Conservation (phyloP, 805 yeast genomes). For the Schwanniomyces occidentalis region DNA sequence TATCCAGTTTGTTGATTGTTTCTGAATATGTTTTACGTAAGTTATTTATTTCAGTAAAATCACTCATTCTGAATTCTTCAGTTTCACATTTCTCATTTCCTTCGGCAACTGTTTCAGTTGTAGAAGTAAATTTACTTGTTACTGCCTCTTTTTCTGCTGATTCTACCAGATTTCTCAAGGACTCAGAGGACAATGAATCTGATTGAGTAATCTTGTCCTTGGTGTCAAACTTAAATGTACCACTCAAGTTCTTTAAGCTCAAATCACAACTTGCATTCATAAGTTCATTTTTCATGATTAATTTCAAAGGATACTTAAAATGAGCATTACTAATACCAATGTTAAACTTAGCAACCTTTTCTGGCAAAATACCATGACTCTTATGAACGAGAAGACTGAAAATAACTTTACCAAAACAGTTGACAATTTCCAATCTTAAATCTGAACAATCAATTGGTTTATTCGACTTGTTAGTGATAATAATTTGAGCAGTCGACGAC, state of each 20-base stretch:
- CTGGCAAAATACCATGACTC: slow-evolving; percentile 32
- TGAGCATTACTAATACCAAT: slow-evolving; percentile 30
- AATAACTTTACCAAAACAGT: slow-evolving; percentile 27
- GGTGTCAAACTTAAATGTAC: slow-evolving; percentile 14
- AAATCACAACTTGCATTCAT: slow-evolving; percentile 21
- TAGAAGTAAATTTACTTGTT: no score
- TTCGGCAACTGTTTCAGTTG: no score
- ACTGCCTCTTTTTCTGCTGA: no score
- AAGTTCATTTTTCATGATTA: slow-evolving; percentile 23
- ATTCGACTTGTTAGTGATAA: slow-evolving; percentile 28
- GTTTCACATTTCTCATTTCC: no score
- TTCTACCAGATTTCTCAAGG: no score
- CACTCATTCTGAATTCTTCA: no score
- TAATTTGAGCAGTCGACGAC: slow-evolving; percentile 29
- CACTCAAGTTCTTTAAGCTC: slow-evolving; percentile 23
- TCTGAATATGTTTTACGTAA: no score
- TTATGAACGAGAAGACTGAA: slow-evolving; percentile 30
- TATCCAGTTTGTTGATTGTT: no score
- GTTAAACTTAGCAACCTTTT: slow-evolving; percentile 32
- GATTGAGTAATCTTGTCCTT: no score
- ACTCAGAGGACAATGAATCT: no score
- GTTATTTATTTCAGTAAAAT: no score
- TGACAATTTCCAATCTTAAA: slow-evolving; percentile 28
- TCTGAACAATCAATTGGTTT: slow-evolving; percentile 29
- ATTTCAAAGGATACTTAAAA: slow-evolving; percentile 33